Conservation (phyloP, 2,329 filamentous ascomycete genomes). For the Oidium heveae region DNA sequence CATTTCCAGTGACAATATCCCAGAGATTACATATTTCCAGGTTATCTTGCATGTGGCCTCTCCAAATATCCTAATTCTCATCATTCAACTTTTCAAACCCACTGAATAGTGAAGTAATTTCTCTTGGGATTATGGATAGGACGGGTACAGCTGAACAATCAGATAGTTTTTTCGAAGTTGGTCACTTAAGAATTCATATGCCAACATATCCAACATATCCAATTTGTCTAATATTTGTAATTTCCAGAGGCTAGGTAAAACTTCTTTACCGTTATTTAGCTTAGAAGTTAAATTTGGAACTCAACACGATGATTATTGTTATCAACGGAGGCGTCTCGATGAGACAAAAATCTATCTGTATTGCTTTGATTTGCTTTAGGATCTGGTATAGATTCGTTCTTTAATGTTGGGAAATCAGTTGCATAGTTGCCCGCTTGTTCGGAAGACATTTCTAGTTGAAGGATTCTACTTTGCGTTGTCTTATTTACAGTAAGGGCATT, state of each 20-base stretch:
- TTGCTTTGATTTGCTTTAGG: too few species aligned
- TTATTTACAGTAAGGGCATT: too few species aligned
- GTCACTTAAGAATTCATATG: neutral
- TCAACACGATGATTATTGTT: too few species aligned
- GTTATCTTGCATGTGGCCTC: neutral
- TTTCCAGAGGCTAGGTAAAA: neutral
- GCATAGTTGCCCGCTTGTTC: too few species aligned
- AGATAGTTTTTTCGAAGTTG: neutral
- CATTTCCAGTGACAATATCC: neutral
- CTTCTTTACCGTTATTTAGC: neutral
- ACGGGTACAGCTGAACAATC: too few species aligned
- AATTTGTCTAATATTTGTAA: neutral
- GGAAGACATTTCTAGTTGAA: too few species aligned
- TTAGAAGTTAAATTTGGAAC: neutral
- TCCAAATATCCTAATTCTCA: neutral
- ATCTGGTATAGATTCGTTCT: too few species aligned
- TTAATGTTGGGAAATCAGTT: too few species aligned
- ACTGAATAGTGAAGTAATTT: neutral
- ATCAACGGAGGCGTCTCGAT: too few species aligned
- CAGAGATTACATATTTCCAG: neutral
- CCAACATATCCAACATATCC: neutral
- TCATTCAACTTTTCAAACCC: neutral
- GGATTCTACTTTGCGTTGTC: too few species aligned
- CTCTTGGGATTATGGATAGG: neutral
- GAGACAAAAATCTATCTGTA: too few species aligned